Base-by-base conservation (phyloP, 129 eudicot genomes). In the Tagetes patula region DNA sequence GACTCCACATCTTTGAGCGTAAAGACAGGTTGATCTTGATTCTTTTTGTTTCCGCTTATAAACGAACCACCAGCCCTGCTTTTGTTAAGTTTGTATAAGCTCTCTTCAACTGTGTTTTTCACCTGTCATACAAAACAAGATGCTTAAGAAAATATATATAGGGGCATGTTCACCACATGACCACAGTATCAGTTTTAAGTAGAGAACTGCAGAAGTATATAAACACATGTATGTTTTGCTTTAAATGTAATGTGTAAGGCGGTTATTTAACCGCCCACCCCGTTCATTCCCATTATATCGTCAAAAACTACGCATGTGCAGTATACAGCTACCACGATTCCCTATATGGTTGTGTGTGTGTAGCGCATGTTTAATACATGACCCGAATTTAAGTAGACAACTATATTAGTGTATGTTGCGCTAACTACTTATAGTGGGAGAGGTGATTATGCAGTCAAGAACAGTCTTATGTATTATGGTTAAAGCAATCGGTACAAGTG, bases 81-180 rank as follows among this genome's bases (percentile, higher is more conserved):
- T 82, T 84, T 90, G 63, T 94, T 94, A 74, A 90, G 54, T 67
- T 84, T 94, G 74, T 90, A 88, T 67, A 94, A 68, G 85, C 99
- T 88, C 79, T 94, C 99, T 82, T 94, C 99, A 9, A 90, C 97
- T 8, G 96, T 94, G 75, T 82, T 85, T 80, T 94, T 91, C 82
- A 94, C 96, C 97, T 88, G 61, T 58, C 76, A 75, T 41, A 75
- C 66, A 71, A 48, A 11, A 42, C 42, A 71, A 12, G 49, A 1
- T 49, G 10, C 3, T 12, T 60, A 1, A 59, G 8, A 38, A 75
- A 38, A 52, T 4, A 52, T 7, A 55, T 31, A 8, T 6, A 55
- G 37, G 37, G 62, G 62, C 62, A 32, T 30, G 3, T 54, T 31
- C 41, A 34, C 3, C 11, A 36, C 67, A 12, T 31, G 20, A 34